These are phyloP conservation scores for Manihot esculenta DNA, from an alignment of 441 rosid genomes.

Conservation along the genomic window DNA sequence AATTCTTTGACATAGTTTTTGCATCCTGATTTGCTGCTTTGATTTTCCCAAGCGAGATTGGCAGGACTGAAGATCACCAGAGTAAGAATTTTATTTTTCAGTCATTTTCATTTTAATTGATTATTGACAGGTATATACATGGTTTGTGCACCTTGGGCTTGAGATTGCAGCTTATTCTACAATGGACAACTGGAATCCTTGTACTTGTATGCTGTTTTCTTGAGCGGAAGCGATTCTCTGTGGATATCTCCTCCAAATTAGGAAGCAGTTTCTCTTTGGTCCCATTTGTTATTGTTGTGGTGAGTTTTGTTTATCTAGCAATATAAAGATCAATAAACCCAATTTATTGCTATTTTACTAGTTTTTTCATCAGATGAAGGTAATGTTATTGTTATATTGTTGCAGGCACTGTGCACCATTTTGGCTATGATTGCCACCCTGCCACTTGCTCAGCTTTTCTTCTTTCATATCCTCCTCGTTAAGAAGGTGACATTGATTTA, in stretches of 20 bases:
- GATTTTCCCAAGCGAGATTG: slow-evolving; percentile 20
- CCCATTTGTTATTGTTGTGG: slow-evolving; percentile 91
- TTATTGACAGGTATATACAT: slow-evolving; percentile 51
- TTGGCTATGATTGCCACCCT: slow-evolving; percentile 92
- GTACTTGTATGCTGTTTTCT: slow-evolving; percentile 83
- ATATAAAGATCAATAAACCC: neutral
- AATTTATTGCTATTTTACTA: neutral
- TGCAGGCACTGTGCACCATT: slow-evolving; percentile 80
- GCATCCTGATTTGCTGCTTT: slow-evolving; percentile 17
- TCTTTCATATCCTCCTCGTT: slow-evolving; percentile 89
- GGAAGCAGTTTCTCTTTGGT: slow-evolving; percentile 95
- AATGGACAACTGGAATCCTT: slow-evolving; percentile 84
- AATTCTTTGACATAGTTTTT: slow-evolving; percentile 13
- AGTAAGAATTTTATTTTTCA: slow-evolving; percentile 33
- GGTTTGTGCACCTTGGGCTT: slow-evolving; percentile 55
- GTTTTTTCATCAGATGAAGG: neutral
- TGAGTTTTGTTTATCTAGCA: slow-evolving; percentile 32
- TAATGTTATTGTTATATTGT: slow-evolving; percentile 7
- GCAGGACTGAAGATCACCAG: slow-evolving; percentile 37
- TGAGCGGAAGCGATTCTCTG: slow-evolving; percentile 60
- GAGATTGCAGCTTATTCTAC: slow-evolving; percentile 96
- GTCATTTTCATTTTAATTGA: slow-evolving; percentile 39
- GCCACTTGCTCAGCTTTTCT: slow-evolving; percentile 94
- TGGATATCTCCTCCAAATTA: slow-evolving; percentile 74
- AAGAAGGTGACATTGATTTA: slow-evolving; percentile 69